These are phyloP conservation scores for Castanospermum australe DNA, from an alignment of 306 rosid genomes.

Conservation along the genomic window DNA sequence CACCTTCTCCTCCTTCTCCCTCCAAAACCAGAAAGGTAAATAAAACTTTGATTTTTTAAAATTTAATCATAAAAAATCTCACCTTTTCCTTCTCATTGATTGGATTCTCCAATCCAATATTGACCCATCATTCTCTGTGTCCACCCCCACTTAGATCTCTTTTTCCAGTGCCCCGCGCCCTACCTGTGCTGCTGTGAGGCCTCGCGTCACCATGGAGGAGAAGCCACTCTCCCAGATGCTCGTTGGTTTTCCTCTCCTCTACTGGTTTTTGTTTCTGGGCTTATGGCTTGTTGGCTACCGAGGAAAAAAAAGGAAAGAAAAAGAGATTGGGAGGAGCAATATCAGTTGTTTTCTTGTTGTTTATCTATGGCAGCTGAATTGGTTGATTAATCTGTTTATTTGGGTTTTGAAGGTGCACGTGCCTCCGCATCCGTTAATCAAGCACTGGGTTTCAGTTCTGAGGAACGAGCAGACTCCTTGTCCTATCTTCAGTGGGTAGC, in stretches of 20 bases:
- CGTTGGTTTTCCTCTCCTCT: slow-evolving; percentile 33
- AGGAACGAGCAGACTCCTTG: slow-evolving; percentile 69
- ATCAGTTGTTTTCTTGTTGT: neutral
- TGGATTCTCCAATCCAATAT: neutral
- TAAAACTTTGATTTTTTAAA: neutral
- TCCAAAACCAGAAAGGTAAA: neutral
- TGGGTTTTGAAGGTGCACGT: slow-evolving; percentile 52
- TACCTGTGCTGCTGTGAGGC: slow-evolving; percentile 26
- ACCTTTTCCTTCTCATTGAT: neutral
- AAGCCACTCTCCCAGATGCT: slow-evolving; percentile 59
- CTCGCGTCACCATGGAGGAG: slow-evolving; percentile 52
- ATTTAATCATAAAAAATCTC: neutral
- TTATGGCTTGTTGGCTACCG: neutral
- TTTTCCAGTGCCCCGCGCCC: slow-evolving; percentile 35
- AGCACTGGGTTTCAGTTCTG: slow-evolving; percentile 79
- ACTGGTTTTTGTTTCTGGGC: neutral
- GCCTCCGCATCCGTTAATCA: slow-evolving; percentile 73
- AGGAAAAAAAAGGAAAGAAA: neutral
- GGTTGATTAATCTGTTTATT: neutral
- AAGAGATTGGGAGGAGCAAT: too few species aligned
- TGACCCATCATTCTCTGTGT: neutral
- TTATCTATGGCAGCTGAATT: neutral
- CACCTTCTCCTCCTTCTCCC: neutral
- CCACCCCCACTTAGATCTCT: slow-evolving; percentile 34
- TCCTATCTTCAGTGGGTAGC: slow-evolving; percentile 59